Evolutionary conservation across 1,284 basidiomycete species (phyloP).

Genomic region (Trametes polyzona): DNA sequence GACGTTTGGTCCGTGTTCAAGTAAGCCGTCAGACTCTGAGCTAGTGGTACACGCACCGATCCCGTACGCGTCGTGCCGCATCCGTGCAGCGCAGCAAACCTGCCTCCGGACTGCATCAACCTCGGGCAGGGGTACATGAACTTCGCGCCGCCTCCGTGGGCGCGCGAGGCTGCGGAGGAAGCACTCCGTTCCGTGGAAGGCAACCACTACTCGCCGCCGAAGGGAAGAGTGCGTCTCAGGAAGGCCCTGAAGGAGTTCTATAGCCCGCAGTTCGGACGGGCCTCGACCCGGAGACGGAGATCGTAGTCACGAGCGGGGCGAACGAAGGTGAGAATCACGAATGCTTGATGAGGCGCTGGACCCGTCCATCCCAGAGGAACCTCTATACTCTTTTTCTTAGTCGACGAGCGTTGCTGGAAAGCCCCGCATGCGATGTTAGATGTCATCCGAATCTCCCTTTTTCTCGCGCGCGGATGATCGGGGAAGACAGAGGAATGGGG

Average conservation of each 20-base stretch:
- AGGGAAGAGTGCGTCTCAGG: constrained; percentile 82
- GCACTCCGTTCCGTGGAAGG: constrained; percentile 69
- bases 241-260: constrained; percentile 85
- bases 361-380: no score
- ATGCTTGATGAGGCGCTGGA: neutral
- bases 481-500: no score
- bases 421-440: no score
- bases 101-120: constrained; percentile 86
- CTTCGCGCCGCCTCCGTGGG: constrained; percentile 83
- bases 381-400: no score
- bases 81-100: constrained; percentile 69
- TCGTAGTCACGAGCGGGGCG: constrained; percentile 92
- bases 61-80: constrained; percentile 13
- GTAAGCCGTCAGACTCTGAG: constrained; percentile 44
- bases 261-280: constrained; percentile 68
- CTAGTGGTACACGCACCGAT: constrained; percentile 3
- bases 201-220: constrained; percentile 91
- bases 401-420: no score
- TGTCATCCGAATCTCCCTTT: no score
- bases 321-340: constrained; percentile 73
- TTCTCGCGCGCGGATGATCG: no score
- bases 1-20: constrained; percentile 95
- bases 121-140: constrained; percentile 96
- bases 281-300: constrained; percentile 85
- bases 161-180: constrained; percentile 73